Base-by-base conservation (phyloP, 1,284 basidiomycete genomes). In the Tilletiopsis washingtonensis region DNA sequence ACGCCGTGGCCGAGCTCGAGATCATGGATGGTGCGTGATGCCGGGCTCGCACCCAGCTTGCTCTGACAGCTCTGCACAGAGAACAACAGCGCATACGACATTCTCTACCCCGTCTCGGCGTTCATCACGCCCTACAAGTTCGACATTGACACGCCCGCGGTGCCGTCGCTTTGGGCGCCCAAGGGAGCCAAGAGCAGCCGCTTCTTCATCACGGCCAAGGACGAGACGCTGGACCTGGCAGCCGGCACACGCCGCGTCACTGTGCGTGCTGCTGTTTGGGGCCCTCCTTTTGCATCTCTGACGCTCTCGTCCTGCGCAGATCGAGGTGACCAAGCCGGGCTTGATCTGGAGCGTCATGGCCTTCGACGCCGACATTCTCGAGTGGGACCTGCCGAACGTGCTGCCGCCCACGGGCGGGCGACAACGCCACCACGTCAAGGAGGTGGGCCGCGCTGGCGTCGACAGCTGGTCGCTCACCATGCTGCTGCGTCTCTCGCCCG, bases 321-420 rank as follows among this genome's bases (percentile, higher is more conserved):
- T 97, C 26, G 76, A 79, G 40, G 79, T 96, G 40, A 76, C 81
- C 40, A 91, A 96, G 75, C 86, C 88, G 1, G 85, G 84, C 9
- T 75, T 91, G 26, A 91, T 91, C 54, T 91, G 89, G 89, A 85
- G 69, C 81, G 89, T 88, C 1, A 80, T 98, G 47, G 86, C 89
- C 0, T 97, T 98, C 65, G 85, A 91, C 48, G 91, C 89, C 0
- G 85, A 94, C 56, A 87, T 98, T 5, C 73, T 91, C 15, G 76
- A 81, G 48, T 97, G 93, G 93, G 84, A 75, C 53, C 60, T 77
- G 3, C 71, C 74, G 17, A 53, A 51, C 50, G 85, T 87, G 0
- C 61, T 64, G 7, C 68, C 69, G 15, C 53, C 53, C 9, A 32
- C 51, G 4, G 44, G 52, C 5, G 76, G 76, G 41, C 81, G 83